Conservation (phyloP, 495 filamentous ascomycete species). For the Astrothelium macrocarpum region DNA sequence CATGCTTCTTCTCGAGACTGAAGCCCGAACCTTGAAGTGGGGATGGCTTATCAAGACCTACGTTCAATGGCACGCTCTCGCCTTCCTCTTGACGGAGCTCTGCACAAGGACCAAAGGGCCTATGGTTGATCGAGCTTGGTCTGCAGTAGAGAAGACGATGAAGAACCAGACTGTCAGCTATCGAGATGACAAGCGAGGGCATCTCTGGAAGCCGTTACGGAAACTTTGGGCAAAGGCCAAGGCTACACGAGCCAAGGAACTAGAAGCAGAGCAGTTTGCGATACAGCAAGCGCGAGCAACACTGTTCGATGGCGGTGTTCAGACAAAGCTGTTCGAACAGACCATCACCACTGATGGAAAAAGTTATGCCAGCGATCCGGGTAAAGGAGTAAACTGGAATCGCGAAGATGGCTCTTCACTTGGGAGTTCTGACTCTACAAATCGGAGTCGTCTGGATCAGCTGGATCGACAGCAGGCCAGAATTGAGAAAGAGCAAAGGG, state of each 20-base stretch:
- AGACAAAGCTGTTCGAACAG: neutral
- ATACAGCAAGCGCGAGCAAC: slow-evolving; percentile 4
- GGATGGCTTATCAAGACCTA: slow-evolving; percentile 76
- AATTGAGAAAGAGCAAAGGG: neutral
- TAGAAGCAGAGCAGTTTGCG: slow-evolving; percentile 14
- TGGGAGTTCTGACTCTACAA: neutral
- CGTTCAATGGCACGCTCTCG: slow-evolving; percentile 73
- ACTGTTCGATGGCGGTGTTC: neutral
- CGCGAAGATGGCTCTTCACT: neutral
- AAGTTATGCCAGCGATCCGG: neutral
- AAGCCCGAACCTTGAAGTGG: slow-evolving; percentile 55
- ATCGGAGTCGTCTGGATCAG: neutral
- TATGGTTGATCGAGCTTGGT: slow-evolving; percentile 73
- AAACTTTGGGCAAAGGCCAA: slow-evolving; percentile 62
- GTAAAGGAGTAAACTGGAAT: neutral
- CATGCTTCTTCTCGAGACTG: slow-evolving; percentile 50
- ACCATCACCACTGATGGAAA: neutral
- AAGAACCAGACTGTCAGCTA: neutral
- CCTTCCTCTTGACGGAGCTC: slow-evolving; percentile 66
- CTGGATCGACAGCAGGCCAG: neutral
- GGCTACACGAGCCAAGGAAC: slow-evolving; percentile 42
- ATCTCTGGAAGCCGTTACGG: slow-evolving; percentile 66
- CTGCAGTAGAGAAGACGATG: slow-evolving; percentile 50
- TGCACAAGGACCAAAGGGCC: slow-evolving; percentile 59
- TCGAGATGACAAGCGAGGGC: slow-evolving; percentile 39